These are phyloP conservation scores for Trichoderma arundinaceum DNA, from an alignment of 2,329 filamentous ascomycete genomes.

Conservation along the genomic window DNA sequence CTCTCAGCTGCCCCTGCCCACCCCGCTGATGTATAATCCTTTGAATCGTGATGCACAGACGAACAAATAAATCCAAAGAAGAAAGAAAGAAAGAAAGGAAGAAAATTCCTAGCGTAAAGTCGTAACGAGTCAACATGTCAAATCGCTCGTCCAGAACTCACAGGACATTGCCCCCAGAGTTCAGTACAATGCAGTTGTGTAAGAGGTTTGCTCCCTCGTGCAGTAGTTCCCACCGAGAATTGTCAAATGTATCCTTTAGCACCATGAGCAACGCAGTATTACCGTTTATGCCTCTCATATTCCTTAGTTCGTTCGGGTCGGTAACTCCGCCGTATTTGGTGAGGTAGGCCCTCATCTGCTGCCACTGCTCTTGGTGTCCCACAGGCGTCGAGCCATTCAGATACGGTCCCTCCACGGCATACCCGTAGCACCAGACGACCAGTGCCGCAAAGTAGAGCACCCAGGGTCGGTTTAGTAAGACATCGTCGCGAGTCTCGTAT, in stretches of 20 bases:
- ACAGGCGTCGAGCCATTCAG: constrained; percentile 57
- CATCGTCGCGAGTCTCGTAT: constrained; percentile 87
- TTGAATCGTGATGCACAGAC: constrained; percentile 7
- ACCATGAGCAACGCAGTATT: constrained; percentile 83
- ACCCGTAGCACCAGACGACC: constrained; percentile 95
- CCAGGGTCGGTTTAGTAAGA: constrained; percentile 90
- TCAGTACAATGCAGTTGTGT: constrained; percentile 73
- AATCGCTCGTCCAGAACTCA: constrained; percentile 30
- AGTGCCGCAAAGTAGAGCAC: constrained; percentile 91
- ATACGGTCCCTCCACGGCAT: constrained; percentile 82
- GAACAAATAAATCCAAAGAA: neutral
- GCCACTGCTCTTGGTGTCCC: constrained; percentile 69
- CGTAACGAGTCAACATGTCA: neutral
- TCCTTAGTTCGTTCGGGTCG: constrained; percentile 77
- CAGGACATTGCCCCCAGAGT: constrained; percentile 41
- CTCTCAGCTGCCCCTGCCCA: constrained; percentile 3
- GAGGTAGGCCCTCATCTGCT: constrained; percentile 82
- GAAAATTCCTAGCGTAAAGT: neutral
- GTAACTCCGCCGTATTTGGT: constrained; percentile 71
- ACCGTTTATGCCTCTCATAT: constrained; percentile 76
- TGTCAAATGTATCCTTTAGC: constrained; percentile 78
- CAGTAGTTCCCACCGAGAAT: constrained; percentile 88
- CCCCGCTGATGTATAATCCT: neutral
- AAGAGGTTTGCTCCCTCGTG: constrained; percentile 84
- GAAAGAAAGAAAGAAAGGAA: neutral